Percentiles rank a stretch among this genome's conserved stretches.
Conservation (phyloP, 352 stramenopile genomes). For the Globisporangium polare region DNA sequence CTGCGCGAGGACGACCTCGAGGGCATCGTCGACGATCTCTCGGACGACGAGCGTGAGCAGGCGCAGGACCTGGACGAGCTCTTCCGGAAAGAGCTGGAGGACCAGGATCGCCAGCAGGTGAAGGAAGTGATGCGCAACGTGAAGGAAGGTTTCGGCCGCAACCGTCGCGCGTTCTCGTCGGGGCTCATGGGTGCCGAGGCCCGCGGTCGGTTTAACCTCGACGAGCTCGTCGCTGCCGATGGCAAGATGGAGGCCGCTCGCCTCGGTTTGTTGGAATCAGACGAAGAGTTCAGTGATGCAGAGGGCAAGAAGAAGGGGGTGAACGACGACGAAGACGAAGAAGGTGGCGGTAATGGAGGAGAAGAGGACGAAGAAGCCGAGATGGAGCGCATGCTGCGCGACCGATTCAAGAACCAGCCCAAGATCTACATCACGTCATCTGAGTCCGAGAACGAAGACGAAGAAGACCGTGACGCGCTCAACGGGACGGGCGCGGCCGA, state of each 20-base stretch:
- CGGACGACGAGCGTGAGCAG: constrained; percentile 70
- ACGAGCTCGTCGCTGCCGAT: constrained; percentile 79
- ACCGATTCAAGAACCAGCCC: constrained; percentile 69
- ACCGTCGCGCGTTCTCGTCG: constrained; percentile 68
- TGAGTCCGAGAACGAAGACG: constrained; percentile 67
- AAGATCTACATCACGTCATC: constrained; percentile 87
- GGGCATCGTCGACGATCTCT: constrained; percentile 84
- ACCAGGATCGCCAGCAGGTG: constrained; percentile 64
- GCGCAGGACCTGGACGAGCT: constrained; percentile 69
- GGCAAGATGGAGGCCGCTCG: constrained; percentile 76
- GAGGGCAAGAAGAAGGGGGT: constrained; percentile 35
- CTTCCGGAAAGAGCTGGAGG: constrained; percentile 66
- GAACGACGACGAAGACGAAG: constrained; percentile 26
- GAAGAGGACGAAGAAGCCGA: constrained; percentile 72
- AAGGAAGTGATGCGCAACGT: constrained; percentile 87
- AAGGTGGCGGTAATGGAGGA: background rate
- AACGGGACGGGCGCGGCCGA: constrained; percentile 22
- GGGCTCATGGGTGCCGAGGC: constrained; percentile 45
- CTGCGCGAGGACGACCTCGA: constrained; percentile 78
- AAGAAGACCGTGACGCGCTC: constrained; percentile 26
- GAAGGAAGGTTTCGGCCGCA: constrained; percentile 85
- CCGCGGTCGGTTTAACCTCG: constrained; percentile 78
- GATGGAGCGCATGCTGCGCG: constrained; percentile 76
- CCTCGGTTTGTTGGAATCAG: constrained; percentile 71
- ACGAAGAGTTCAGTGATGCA: constrained; percentile 68